Evolutionary conservation across 179 eudicot genomes (phyloP).

Genomic region (Patellifolia procumbens): DNA sequence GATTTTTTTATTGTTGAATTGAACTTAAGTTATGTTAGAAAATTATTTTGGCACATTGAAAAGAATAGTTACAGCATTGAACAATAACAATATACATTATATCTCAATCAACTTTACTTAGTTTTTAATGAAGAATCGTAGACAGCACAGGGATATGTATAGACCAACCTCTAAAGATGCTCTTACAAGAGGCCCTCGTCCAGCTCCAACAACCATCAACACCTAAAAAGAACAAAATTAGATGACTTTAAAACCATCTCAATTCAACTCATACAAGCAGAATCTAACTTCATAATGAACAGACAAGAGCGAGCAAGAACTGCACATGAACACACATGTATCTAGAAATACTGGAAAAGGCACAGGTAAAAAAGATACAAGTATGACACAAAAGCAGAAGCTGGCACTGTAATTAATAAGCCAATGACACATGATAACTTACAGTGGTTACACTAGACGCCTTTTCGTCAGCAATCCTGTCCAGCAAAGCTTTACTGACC

Average conservation of each 20-base stretch:
- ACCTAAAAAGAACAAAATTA: constrained; percentile 45
- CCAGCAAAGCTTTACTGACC: constrained; percentile 78
- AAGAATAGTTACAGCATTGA: background rate
- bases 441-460: constrained; percentile 68
- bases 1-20: background rate
- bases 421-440: constrained; percentile 30
- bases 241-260: constrained; percentile 5
- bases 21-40: background rate
- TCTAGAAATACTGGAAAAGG: background rate
- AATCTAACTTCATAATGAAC: background rate
- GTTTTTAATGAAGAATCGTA: no score
- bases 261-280: background rate
- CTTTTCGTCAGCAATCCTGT: constrained; percentile 74
- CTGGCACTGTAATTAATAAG: background rate
- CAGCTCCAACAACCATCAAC: constrained; percentile 99
- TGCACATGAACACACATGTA: background rate
- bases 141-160: background rate
- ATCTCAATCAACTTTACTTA: no score
- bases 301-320: background rate
- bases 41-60: background rate
- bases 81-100: background rate
- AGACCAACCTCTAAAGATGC: constrained; percentile 79
- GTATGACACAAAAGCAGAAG: background rate
- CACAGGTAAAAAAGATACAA: background rate
- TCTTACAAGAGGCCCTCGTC: constrained; percentile 96